Evolutionary conservation across 305 asterid species (phyloP).

Genomic region (Rubia peregrina): DNA sequence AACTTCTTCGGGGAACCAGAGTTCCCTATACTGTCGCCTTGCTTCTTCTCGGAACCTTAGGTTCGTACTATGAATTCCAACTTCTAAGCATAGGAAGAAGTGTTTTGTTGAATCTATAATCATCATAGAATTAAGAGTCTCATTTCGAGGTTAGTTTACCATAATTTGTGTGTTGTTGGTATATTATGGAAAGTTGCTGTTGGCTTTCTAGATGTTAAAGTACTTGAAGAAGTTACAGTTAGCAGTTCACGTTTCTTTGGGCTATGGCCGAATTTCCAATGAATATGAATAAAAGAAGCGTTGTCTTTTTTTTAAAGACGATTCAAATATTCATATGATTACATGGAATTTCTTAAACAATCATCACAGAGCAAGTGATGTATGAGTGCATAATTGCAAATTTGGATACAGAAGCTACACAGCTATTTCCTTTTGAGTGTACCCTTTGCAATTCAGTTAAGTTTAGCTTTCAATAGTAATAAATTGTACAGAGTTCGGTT

Average conservation of each 20-base stretch:
- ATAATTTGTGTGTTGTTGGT: too few species aligned
- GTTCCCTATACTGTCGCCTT: conserved; percentile 88
- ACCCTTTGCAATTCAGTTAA: too few species aligned
- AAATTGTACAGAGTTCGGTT: too few species aligned
- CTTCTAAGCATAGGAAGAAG: background rate
- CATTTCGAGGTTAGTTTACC: background rate
- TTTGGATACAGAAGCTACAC: too few species aligned
- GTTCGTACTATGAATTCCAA: conserved; percentile 20
- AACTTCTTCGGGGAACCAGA: conserved; percentile 76
- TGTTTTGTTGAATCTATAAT: background rate
- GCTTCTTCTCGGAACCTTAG: conserved; percentile 77
- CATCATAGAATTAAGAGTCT: background rate
- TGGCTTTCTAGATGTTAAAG: background rate
- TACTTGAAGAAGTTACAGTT: background rate
- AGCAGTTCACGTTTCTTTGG: background rate
- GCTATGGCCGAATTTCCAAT: background rate
- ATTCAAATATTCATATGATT: too few species aligned
- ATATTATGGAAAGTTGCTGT: background rate
- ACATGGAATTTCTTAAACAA: too few species aligned
- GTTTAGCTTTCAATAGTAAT: too few species aligned
- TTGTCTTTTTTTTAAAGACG: too few species aligned
- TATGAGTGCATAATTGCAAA: too few species aligned
- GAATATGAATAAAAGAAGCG: too few species aligned
- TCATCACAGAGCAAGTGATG: too few species aligned
- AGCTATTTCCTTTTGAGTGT: too few species aligned